Conservation (phyloP, 371 early-diverging fungal species). For the Fennellomyces sp. region DNA sequence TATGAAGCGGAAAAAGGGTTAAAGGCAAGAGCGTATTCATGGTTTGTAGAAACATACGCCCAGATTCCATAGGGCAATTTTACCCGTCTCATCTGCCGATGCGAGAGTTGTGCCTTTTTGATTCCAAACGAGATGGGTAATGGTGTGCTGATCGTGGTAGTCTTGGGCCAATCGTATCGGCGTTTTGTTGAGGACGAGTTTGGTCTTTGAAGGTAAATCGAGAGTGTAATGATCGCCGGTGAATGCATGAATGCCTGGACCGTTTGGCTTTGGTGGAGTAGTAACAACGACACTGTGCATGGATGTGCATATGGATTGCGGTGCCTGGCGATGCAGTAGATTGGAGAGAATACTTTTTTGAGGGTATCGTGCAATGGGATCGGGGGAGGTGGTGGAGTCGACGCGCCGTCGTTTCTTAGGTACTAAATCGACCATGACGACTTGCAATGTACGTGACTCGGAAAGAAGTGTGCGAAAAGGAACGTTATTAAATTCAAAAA, state of each 20-base stretch:
- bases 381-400: neutral
- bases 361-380: slow-evolving; percentile 21
- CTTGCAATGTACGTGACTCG: neutral
- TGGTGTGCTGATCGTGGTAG: slow-evolving; percentile 37
- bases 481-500: neutral
- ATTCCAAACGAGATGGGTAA: slow-evolving; percentile 50
- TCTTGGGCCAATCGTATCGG: slow-evolving; percentile 33
- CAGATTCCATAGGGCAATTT: slow-evolving; percentile 43
- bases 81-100: slow-evolving; percentile 50
- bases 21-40: too few species aligned
- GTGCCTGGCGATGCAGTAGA: slow-evolving; percentile 34
- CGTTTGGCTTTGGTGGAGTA: slow-evolving; percentile 28
- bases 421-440: slow-evolving; percentile 7
- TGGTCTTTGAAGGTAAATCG: slow-evolving; percentile 9
- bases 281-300: slow-evolving; percentile 31
- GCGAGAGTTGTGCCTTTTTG: slow-evolving; percentile 43
- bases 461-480: too few species aligned
- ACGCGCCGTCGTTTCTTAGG: slow-evolving; percentile 19
- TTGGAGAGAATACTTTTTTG: slow-evolving; percentile 23
- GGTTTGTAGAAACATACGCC: slow-evolving; percentile 26
- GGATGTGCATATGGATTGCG: slow-evolving; percentile 28
- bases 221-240: slow-evolving; percentile 36
- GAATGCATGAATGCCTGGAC: slow-evolving; percentile 24
- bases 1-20: neutral
- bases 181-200: slow-evolving; percentile 20